Conservation (phyloP, 2,329 filamentous ascomycete species). For the Stemphylium vesicarium region DNA sequence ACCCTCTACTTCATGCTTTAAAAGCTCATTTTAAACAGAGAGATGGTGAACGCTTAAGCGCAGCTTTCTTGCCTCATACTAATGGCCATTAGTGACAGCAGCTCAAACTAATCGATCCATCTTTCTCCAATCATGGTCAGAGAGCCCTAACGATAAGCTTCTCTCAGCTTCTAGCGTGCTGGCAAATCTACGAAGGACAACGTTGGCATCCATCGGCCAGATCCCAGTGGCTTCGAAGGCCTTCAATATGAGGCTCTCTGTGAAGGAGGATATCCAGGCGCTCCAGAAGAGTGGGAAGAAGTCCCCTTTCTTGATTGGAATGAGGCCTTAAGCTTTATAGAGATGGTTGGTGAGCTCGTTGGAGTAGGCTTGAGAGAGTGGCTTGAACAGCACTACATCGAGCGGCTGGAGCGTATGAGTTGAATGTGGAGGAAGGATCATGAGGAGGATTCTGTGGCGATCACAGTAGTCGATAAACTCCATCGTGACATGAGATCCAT, state of each 20-base stretch:
- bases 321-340: not conserved
- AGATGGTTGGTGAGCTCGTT: not conserved
- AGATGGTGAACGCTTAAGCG: too few relatives aligned
- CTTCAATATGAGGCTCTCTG: not conserved
- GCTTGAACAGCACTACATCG: not conserved
- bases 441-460: not conserved
- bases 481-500: conserved; percentile 6
- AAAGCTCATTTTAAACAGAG: too few relatives aligned
- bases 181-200: too few relatives aligned
- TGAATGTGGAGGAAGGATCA: not conserved
- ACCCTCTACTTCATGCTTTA: too few relatives aligned
- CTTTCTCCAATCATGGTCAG: too few relatives aligned
- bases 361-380: not conserved
- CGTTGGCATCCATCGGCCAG: too few relatives aligned
- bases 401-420: conserved; percentile 7
- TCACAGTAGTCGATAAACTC: conserved; percentile 7
- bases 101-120: too few relatives aligned
- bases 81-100: too few relatives aligned
- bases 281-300: not conserved
- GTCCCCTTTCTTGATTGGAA: not conserved
- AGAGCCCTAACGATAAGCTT: too few relatives aligned
- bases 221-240: conserved; percentile 1
- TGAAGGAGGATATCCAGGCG: not conserved
- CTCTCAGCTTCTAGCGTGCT: too few relatives aligned
- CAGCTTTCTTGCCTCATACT: too few relatives aligned